A percentile compares a stretch with the other conserved stretches of the same genome.
Evolutionary conservation across 305 asterid genomes (phyloP).

Genomic region (Fraxinus paxiana): DNA sequence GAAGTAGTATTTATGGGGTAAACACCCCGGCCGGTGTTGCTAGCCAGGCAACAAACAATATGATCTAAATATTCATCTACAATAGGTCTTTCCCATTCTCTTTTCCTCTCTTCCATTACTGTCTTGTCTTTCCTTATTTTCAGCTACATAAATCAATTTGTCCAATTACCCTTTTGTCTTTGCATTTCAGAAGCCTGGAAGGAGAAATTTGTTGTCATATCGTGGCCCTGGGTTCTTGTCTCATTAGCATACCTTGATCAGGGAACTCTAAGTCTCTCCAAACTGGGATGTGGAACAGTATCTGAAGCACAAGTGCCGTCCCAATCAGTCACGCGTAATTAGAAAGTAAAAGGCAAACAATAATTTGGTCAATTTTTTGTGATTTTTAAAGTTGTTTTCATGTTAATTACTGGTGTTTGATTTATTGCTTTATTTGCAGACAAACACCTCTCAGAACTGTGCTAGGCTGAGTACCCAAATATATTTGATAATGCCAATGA

Average conservation of each 20-base stretch:
- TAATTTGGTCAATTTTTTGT: neutral
- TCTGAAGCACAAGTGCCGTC: constrained; percentile 83
- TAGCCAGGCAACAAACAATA: neutral
- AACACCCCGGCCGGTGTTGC: neutral
- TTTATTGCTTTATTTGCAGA: neutral
- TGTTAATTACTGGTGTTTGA: neutral
- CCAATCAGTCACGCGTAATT: constrained; percentile 57
- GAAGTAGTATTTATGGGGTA: neutral
- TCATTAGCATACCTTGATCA: neutral
- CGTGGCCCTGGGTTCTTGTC: neutral
- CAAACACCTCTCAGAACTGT: neutral
- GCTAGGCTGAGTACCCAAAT: neutral
- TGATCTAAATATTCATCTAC: neutral
- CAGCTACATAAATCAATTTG: neutral
- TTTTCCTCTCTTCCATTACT: neutral
- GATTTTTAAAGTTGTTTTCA: neutral
- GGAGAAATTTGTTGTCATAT: neutral
- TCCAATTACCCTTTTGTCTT: neutral
- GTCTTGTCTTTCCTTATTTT: neutral
- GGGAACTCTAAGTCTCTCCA: constrained; percentile 73
- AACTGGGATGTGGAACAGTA: constrained; percentile 66
- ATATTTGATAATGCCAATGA: neutral
- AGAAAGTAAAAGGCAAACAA: neutral
- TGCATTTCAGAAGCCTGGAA: neutral
- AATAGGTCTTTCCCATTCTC: neutral